These are phyloP conservation scores for Flaveria brownii DNA, from an alignment of 129 eudicot species.

Conservation along the genomic window DNA sequence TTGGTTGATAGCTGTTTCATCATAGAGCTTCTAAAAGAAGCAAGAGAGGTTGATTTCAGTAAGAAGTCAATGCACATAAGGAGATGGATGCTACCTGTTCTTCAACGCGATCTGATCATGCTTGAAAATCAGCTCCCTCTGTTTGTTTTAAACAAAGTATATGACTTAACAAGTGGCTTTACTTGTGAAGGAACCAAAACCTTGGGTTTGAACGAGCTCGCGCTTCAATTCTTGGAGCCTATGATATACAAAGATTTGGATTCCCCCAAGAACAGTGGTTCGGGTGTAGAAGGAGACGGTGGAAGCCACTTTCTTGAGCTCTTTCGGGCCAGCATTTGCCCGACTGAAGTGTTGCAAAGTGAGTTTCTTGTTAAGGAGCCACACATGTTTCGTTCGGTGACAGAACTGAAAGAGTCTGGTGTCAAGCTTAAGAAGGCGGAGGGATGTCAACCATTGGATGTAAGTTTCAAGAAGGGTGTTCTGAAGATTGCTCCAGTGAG, in stretches of 20 bases:
- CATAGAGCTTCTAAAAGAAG: constrained; percentile 32
- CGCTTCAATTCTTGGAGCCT: constrained; percentile 32
- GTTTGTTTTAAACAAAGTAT: constrained; percentile 32
- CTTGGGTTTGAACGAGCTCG: constrained; percentile 29
- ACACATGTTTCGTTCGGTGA: constrained; percentile 30
- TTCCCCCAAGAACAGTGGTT: neutral
- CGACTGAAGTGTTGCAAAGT: neutral
- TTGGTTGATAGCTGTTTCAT: constrained; percentile 42
- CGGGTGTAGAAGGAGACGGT: neutral
- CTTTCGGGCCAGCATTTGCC: constrained; percentile 34
- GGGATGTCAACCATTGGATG: constrained; percentile 31
- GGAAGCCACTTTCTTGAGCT: constrained; percentile 34
- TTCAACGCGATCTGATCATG: constrained; percentile 41
- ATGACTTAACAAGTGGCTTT: constrained; percentile 15
- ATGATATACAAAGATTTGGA: constrained; percentile 31
- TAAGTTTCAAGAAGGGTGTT: constrained; percentile 31
- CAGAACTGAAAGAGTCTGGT: constrained; percentile 35
- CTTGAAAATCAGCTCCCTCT: constrained; percentile 43
- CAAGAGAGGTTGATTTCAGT: neutral
- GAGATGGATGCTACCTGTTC: constrained; percentile 44
- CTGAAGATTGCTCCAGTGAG: constrained; percentile 35
- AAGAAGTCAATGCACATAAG: neutral
- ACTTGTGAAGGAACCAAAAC: neutral
- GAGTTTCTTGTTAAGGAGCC: constrained; percentile 30
- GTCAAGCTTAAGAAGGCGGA: constrained; percentile 28